Evolutionary conservation across 2,329 filamentous ascomycete species (phyloP).

Genomic region (Parastagonospora nodorum): DNA sequence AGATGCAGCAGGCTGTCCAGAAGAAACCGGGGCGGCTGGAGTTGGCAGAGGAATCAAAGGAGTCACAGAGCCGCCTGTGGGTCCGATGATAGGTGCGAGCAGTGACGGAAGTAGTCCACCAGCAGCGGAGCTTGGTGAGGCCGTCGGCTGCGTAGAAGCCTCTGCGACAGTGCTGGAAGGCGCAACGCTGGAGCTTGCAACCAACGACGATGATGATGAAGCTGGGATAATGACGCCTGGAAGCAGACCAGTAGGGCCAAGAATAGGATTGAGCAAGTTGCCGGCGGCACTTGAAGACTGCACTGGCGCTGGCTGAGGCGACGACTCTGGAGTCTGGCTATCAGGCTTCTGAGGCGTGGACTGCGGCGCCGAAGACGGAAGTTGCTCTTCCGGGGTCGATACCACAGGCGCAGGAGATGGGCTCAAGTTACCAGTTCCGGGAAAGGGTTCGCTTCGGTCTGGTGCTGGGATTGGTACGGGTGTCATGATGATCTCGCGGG

Average conservation of each 20-base stretch:
- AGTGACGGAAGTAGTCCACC: slow-evolving; percentile 15
- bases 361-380: background rate
- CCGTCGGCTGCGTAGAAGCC: slow-evolving; percentile 1
- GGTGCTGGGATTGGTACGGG: slow-evolving; percentile 21
- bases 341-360: background rate
- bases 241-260: slow-evolving; percentile 6
- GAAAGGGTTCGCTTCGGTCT: slow-evolving; percentile 1
- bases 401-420: slow-evolving; percentile 4
- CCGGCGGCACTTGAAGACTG: background rate
- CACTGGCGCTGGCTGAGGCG: background rate
- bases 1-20: slow-evolving; percentile 13
- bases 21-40: slow-evolving; percentile 3
- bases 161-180: background rate
- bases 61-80: slow-evolving; percentile 25
- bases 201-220: background rate
- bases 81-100: slow-evolving; percentile 20
- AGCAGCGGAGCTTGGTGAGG: background rate
- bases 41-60: slow-evolving; percentile 26
- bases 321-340: background rate
- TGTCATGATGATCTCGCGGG: slow-evolving; percentile 17
- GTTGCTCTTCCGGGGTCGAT: slow-evolving; percentile 1
- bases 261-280: background rate
- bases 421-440: slow-evolving; percentile 11
- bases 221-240: slow-evolving; percentile 6
- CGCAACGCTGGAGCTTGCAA: background rate